These are phyloP conservation scores for Heliosperma pusillum DNA, from an alignment of 148 eudicot species.

Conservation along the genomic window DNA sequence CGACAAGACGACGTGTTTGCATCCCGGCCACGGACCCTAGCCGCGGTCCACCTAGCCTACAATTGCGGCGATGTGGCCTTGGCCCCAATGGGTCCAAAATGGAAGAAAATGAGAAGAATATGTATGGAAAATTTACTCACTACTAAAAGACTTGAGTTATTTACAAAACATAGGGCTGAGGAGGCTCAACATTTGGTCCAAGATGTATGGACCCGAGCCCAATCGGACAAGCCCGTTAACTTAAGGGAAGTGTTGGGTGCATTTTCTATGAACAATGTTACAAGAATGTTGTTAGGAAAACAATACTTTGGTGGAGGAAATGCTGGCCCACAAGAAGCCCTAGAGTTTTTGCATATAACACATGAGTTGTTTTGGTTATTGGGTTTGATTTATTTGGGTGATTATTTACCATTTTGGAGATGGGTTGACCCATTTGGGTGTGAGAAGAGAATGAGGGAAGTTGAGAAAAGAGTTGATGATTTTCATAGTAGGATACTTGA, in stretches of 20 bases:
- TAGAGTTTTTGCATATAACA: constrained; percentile 91
- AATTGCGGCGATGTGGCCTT: constrained; percentile 83
- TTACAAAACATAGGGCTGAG: constrained; percentile 53
- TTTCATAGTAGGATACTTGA: constrained; percentile 70
- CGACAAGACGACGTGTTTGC: constrained; percentile 81
- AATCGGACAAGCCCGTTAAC: constrained; percentile 40
- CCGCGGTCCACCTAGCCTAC: constrained; percentile 77
- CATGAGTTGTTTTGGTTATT: constrained; percentile 81
- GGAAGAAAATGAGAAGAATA: constrained; percentile 88
- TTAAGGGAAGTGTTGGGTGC: constrained; percentile 82
- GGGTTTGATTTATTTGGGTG: constrained; percentile 90
- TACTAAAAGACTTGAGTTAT: constrained; percentile 71
- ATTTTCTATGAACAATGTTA: constrained; percentile 95
- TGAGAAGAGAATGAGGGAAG: constrained; percentile 87
- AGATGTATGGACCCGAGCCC: constrained; percentile 55
- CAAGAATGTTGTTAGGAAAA: constrained; percentile 91
- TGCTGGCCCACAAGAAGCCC: constrained; percentile 76
- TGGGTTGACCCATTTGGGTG: constrained; percentile 89
- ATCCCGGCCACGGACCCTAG: constrained; percentile 81
- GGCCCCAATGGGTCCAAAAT: constrained; percentile 91
- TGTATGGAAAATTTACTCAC: constrained; percentile 93
- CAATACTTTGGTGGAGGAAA: constrained; percentile 75
- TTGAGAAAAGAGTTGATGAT: constrained; percentile 91
- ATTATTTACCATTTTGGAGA: constrained; percentile 91
- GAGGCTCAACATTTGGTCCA: constrained; percentile 78